These are phyloP conservation scores for Cetraspora pellucida DNA, from an alignment of 192 early-diverging fungal genomes.

Conservation along the genomic window DNA sequence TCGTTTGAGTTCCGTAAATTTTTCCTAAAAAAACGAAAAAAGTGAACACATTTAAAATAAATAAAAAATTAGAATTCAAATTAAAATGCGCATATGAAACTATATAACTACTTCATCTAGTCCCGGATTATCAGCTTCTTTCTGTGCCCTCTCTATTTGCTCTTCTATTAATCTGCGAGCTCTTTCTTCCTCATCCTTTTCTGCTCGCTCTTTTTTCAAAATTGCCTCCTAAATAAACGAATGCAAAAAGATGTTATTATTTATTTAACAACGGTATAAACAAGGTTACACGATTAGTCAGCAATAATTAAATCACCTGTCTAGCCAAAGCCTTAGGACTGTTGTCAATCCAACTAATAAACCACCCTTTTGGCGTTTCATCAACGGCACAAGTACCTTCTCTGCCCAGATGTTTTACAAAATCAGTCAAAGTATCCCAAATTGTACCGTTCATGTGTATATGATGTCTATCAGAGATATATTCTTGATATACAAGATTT, in stretches of 20 bases:
- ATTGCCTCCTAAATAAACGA: slow-evolving; percentile 61
- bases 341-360: slow-evolving; percentile 89
- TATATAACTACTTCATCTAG: slow-evolving; percentile 29
- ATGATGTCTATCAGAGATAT: slow-evolving; percentile 87
- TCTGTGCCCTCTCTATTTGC: slow-evolving; percentile 80
- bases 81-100: not conserved
- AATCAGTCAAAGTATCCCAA: slow-evolving; percentile 90
- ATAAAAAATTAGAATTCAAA: slow-evolving; percentile 1
- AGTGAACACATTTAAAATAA: not conserved
- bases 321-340: slow-evolving; percentile 84
- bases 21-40: slow-evolving; percentile 10
- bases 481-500: slow-evolving; percentile 98
- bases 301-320: slow-evolving; percentile 48
- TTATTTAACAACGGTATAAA: not conserved
- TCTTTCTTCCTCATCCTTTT: slow-evolving; percentile 86
- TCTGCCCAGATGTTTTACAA: slow-evolving; percentile 82
- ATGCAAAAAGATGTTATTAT: not conserved
- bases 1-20: slow-evolving; percentile 64
- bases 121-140: slow-evolving; percentile 41
- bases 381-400: slow-evolving; percentile 85
- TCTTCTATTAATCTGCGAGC: slow-evolving; percentile 75
- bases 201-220: slow-evolving; percentile 75
- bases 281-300: not conserved
- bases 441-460: slow-evolving; percentile 95
- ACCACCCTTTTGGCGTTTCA: slow-evolving; percentile 89